Base-by-base conservation (phyloP, 2,329 filamentous ascomycete genomes). In the Endoconidiophora polonica region DNA sequence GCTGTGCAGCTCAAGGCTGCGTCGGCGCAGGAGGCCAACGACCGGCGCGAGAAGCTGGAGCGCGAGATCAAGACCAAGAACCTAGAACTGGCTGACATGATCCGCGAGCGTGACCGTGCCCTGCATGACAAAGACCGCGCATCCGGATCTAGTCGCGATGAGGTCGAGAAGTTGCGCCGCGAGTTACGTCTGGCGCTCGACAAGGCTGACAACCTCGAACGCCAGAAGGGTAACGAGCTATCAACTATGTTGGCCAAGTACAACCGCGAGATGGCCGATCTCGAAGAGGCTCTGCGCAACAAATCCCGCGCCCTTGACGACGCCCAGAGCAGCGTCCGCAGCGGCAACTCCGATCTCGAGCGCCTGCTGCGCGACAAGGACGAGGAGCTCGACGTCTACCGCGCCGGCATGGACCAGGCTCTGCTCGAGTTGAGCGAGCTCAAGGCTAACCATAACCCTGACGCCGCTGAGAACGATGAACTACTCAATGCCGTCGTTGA, bases 1-100 rank as follows among this genome's bases (percentile, higher is more conserved):
- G 74, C 81, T 5, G 85, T 95, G 37, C 93, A 96, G 64, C 74
- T 96, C 55, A 98, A 96, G 72, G 91, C 91, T 1, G 87, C 90
- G 14, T 96, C 88, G 4, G 91, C 91, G 0, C 90, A 96, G 62
- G 91, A 98, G 67, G 91, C 91, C 1, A 94, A 96, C 55, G 91
- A 96, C 52, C 81, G 77, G 58, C 81, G 90, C 6, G 91, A 98
- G 68, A 94, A 93, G 70, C 74, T 98, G 48, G 87, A 96, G 68
- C 83, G 90, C 33, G 91, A 98, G 67, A 83, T 98, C 63, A 98
- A 98, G 76, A 95, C 90, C 26, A 98, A 98, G 76, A 98, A 98
- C 62, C 71, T 98, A n/a, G 91, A 98, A 65, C 68, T 98, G 54
- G 91, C 91, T 29, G 87, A 96, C 63, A 96, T 98, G 91, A 98